These are phyloP conservation scores for Erythrobasidium yunnanense DNA, from an alignment of 768 basidiomycete species.

Conservation along the genomic window DNA sequence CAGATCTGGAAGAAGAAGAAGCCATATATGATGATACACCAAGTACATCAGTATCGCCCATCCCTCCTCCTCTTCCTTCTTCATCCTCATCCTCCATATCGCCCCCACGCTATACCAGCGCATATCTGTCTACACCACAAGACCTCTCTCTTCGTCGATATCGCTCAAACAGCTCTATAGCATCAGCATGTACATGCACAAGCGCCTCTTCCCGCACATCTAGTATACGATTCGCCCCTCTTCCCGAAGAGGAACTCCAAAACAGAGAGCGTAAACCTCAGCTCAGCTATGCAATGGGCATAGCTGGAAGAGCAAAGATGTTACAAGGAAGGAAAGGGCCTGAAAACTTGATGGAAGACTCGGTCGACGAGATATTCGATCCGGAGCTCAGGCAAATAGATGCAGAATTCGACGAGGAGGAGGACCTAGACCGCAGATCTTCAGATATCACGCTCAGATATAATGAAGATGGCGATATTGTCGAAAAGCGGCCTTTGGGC, in stretches of 20 bases:
- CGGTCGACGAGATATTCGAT: background rate
- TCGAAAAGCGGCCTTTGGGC: slow-evolving; percentile 22
- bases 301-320: background rate
- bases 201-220: background rate
- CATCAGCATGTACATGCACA: slow-evolving; percentile 13
- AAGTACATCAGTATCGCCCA: background rate
- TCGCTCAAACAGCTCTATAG: slow-evolving; percentile 1
- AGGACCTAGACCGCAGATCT: background rate
- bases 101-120: no score
- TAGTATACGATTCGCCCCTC: slow-evolving; percentile 14
- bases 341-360: background rate
- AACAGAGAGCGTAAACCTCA: background rate
- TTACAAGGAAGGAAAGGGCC: background rate
- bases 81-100: background rate
- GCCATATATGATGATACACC: background rate
- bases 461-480: background rate
- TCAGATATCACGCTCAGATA: background rate
- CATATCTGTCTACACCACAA: no score
- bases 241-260: slow-evolving; percentile 17
- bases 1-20: background rate
- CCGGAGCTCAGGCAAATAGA: background rate
- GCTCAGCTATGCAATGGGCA: background rate
- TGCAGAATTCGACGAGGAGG: background rate
- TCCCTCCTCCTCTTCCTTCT: background rate
- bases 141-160: background rate